Conservation (phyloP, 108 stramenopile species). For the Skeletonema potamos region DNA sequence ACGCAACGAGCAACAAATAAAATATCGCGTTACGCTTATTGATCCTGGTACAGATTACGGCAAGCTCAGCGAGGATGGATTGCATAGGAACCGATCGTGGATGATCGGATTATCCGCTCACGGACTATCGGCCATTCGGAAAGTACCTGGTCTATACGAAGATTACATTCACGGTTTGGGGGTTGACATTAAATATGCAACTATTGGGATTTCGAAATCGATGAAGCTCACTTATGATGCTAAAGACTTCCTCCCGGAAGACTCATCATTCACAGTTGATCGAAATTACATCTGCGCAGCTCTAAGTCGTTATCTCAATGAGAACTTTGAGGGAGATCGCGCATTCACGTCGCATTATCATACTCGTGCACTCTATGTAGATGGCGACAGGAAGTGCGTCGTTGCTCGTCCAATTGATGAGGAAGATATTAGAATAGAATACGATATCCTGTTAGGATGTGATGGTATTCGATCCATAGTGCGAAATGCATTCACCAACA, state of each 20-base stretch:
- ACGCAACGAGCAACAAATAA: constrained; percentile 10
- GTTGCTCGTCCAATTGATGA: constrained; percentile 19
- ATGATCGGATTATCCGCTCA: constrained; percentile 51
- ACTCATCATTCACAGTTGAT: constrained; percentile 40
- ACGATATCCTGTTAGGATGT: constrained; percentile 46
- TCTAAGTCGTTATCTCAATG: constrained; percentile 38
- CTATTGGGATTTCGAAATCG: constrained; percentile 2
- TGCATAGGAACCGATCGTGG: constrained; percentile 29
- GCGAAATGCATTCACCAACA: constrained; percentile 35
- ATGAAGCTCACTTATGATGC: constrained; percentile 14
- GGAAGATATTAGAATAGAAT: constrained; percentile 23
- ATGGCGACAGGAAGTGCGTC: constrained; percentile 34
- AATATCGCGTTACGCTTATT: constrained; percentile 37
- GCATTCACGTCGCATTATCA: constrained; percentile 10
- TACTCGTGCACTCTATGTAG: constrained; percentile 28
- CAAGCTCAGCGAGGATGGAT: constrained; percentile 13
- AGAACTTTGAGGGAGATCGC: constrained; percentile 15
- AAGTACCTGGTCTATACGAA: constrained; percentile 34
- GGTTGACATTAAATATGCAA: constrained; percentile 3
- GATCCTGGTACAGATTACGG: constrained; percentile 38
- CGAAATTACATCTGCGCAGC: constrained; percentile 48
- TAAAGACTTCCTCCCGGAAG: not conserved
- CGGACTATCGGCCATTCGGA: constrained; percentile 33
- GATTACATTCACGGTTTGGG: constrained; percentile 39
- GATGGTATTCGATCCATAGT: constrained; percentile 47